Percentiles rank a stretch among this genome's conserved stretches.
Evolutionary conservation across 306 rosid species (phyloP).

Genomic region (Gillenia trifoliata): DNA sequence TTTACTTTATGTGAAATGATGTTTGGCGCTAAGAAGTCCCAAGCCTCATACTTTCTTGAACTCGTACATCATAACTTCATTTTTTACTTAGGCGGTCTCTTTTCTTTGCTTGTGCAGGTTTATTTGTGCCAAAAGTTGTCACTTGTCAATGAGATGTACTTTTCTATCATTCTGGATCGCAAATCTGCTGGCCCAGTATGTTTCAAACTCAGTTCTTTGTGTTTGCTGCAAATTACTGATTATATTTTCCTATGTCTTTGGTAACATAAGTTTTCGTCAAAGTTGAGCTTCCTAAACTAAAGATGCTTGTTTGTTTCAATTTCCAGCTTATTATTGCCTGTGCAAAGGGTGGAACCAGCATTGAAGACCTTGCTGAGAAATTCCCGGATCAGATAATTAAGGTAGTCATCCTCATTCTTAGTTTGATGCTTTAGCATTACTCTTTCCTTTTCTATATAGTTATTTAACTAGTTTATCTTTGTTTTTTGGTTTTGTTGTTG

Average conservation of each 20-base stretch:
- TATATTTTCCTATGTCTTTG: slow-evolving; percentile 7
- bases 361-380: slow-evolving; percentile 98
- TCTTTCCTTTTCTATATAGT: slow-evolving; percentile 6
- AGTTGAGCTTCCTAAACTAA: background rate
- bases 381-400: slow-evolving; percentile 86
- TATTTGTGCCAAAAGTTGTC: slow-evolving; percentile 82
- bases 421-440: slow-evolving; percentile 10
- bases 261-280: background rate
- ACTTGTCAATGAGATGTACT: slow-evolving; percentile 97
- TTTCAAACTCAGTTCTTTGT: slow-evolving; percentile 21
- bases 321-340: slow-evolving; percentile 90
- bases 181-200: slow-evolving; percentile 91
- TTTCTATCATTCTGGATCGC: slow-evolving; percentile 94
- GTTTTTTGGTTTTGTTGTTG: background rate
- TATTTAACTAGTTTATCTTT: slow-evolving; percentile 21
- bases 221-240: slow-evolving; percentile 6
- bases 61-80: background rate
- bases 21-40: background rate
- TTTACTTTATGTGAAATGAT: background rate
- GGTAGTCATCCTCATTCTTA: slow-evolving; percentile 42
- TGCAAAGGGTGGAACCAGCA: slow-evolving; percentile 97
- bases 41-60: background rate
- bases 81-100: slow-evolving; percentile 14
- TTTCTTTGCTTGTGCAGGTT: slow-evolving; percentile 49
- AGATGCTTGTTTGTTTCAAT: slow-evolving; percentile 13